Evolutionary conservation across 2,329 filamentous ascomycete genomes (phyloP), one percentile per base, ranked within the genome.

Genomic region (Akanthomyces uredinophilus): DNA sequence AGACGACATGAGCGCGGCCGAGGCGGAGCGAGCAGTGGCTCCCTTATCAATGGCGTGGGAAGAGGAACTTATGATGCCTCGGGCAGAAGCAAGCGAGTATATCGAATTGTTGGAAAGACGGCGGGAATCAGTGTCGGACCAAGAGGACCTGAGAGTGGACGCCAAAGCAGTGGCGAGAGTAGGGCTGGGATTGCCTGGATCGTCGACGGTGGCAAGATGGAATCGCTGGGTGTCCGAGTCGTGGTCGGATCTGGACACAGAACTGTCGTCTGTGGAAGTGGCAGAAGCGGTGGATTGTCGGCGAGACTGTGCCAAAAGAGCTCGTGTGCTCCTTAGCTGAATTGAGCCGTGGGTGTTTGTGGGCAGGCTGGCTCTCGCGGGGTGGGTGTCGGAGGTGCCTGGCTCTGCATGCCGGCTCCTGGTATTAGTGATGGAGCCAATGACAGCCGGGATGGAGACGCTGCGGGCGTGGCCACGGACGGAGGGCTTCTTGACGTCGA

Each of bases 41-140:
- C 74, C 74, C 49, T 71, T 72, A 49, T 88, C 84, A 60, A 83
- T 83, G 22, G 81, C 81, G 70, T 79, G 79, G 20, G 82, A 81
- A 65, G 81, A 83, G 61, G 77, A 72, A 44, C 39, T 71, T 18
- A 71, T 63, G 32, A 79, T 77, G 37, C 79, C 81, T 51, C 82
- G 82, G 59, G 80, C 83, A 6, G 87, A 89, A 50, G 84, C 83
- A 27, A 89, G 75, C 37, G 89, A 91, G 70, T 89, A 89, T 56
- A 91, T 77, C 1, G 90, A 93, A 8, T 88, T 90, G 64, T 88
- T 83, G 27, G 89, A 92, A 71, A 89, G 79, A 56, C 90, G 85
- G 69, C 90, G 89, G 50, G 79, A 79, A 44, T 87, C 78, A 24
- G 73, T 69, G 22, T 83, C 81, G 24, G 51, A 81, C 63, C 79